A percentile compares a stretch with the other conserved stretches of the same genome.
These are phyloP conservation scores for Penicillium canariense DNA, from an alignment of 495 filamentous ascomycete genomes.

Conservation along the genomic window DNA sequence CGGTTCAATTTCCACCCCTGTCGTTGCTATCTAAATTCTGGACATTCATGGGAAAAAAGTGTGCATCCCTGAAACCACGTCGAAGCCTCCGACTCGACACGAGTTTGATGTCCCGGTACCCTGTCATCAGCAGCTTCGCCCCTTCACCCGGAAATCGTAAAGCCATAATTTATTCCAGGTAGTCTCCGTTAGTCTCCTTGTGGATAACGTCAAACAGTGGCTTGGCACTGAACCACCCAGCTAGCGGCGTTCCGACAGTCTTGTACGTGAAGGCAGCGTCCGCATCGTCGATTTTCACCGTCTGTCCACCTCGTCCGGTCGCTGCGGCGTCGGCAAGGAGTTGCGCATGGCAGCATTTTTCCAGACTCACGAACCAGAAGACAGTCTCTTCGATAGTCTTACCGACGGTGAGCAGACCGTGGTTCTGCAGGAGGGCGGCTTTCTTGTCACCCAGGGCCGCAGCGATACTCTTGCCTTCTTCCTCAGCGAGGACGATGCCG, in stretches of 20 bases:
- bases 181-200: slow-evolving; percentile 59
- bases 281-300: slow-evolving; percentile 64
- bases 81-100: neutral
- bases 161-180: slow-evolving; percentile 43
- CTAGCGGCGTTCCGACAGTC: slow-evolving; percentile 57
- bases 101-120: neutral
- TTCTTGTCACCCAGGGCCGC: slow-evolving; percentile 63
- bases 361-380: slow-evolving; percentile 74
- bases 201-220: slow-evolving; percentile 74
- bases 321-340: slow-evolving; percentile 75
- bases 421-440: slow-evolving; percentile 69
- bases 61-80: neutral
- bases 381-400: slow-evolving; percentile 57
- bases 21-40: neutral
- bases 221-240: slow-evolving; percentile 71
- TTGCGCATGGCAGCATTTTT: slow-evolving; percentile 75
- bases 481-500: slow-evolving; percentile 67
- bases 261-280: slow-evolving; percentile 69
- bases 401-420: slow-evolving; percentile 61
- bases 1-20: neutral
- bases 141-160: neutral
- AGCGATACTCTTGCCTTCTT: slow-evolving; percentile 70
- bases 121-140: neutral
- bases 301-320: slow-evolving; percentile 58
- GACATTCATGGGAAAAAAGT: neutral